phyloP scores from a whole-genome alignment of 805 yeast species.

The Clavispora asparagi region DNA sequence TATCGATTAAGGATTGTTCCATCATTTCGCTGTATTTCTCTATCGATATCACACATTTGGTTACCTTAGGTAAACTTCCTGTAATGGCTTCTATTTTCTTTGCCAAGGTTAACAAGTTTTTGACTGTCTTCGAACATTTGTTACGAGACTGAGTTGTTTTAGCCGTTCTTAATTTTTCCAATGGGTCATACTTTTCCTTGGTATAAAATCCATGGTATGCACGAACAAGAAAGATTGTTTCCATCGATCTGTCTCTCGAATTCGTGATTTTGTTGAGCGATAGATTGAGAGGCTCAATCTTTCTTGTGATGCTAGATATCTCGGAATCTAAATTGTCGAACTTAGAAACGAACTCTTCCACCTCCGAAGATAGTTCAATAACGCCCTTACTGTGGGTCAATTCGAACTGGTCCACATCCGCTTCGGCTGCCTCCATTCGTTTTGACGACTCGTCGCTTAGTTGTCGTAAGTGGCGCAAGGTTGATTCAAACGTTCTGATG shows the following conservation, averaged over 20 bases:
- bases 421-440: constrained; percentile 47
- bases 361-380: constrained; percentile 45
- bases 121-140: constrained; percentile 64
- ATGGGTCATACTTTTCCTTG: constrained; percentile 47
- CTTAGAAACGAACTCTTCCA: constrained; percentile 40
- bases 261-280: constrained; percentile 61
- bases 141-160: constrained; percentile 45
- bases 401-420: constrained; percentile 57
- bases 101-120: constrained; percentile 60
- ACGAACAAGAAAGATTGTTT: constrained; percentile 66
- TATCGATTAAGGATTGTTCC: constrained; percentile 65
- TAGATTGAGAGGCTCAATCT: constrained; percentile 66
- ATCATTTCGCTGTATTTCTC: constrained; percentile 70
- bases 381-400: constrained; percentile 65
- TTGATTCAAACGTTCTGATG: constrained; percentile 87
- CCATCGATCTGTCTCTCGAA: constrained; percentile 67
- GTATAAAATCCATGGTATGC: constrained; percentile 74
- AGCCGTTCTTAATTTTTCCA: constrained; percentile 54
- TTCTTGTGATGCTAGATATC: constrained; percentile 52
- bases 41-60: constrained; percentile 39
- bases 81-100: constrained; percentile 45
- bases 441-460: constrained; percentile 52
- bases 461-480: constrained; percentile 63
- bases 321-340: constrained; percentile 48
- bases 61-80: constrained; percentile 39